Conservation (phyloP, 352 stramenopile genomes). For the Globisporangium orthogonon region DNA sequence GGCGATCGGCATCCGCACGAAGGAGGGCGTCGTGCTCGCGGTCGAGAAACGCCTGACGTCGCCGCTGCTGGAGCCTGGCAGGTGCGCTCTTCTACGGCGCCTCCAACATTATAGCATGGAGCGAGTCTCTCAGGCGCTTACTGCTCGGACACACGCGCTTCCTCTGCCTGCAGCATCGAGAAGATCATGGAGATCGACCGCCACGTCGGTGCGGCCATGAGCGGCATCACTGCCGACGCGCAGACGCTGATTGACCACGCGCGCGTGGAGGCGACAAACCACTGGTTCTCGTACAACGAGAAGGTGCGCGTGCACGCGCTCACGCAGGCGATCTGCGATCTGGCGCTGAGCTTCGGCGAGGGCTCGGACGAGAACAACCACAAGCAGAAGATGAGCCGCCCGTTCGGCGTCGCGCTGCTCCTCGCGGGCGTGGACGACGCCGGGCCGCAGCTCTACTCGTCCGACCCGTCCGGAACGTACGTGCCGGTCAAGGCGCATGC, state of each 20-base stretch:
- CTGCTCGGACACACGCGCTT: neutral
- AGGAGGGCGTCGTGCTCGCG: conserved; percentile 95
- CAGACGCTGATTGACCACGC: conserved; percentile 99
- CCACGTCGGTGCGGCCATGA: conserved; percentile 98
- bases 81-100: conserved; percentile 20
- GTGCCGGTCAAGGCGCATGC: conserved; percentile 98
- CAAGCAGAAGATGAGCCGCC: conserved; percentile 97
- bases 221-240: conserved; percentile 97
- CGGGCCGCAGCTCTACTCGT: conserved; percentile 94
- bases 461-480: conserved; percentile 97
- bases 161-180: conserved; percentile 85
- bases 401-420: conserved; percentile 98
- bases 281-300: conserved; percentile 98
- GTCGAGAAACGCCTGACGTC: conserved; percentile 99
- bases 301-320: conserved; percentile 96
- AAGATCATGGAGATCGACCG: conserved; percentile 99
- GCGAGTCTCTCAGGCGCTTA: too few relatives aligned
- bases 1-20: conserved; percentile 97
- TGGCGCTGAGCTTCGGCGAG: conserved; percentile 95
- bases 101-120: too few relatives aligned
- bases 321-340: conserved; percentile 97
- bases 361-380: conserved; percentile 92
- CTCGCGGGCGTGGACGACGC: conserved; percentile 95
- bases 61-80: conserved; percentile 91
- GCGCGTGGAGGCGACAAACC: conserved; percentile 97